Evolutionary conservation across 345 rosid species (phyloP).

Genomic region (Pelargonium nanum): DNA sequence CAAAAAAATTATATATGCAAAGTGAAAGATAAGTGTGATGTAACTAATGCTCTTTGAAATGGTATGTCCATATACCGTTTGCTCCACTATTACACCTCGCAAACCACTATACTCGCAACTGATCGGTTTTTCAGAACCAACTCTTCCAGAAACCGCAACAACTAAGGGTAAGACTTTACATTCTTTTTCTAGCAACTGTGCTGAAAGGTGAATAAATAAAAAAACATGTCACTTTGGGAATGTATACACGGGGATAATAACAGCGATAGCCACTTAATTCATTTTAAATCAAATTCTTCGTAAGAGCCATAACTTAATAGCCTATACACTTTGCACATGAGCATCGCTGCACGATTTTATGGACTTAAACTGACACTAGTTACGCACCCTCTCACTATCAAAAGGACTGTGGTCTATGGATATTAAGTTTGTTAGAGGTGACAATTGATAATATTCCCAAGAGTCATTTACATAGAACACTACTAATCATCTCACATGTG

Average conservation of each 20-base stretch:
- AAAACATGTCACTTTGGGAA: constrained; percentile 7
- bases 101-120: constrained; percentile 67
- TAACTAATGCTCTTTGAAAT: neutral
- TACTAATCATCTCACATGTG: neutral
- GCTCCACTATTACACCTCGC: constrained; percentile 71
- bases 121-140: constrained; percentile 81
- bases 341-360: too few relatives aligned
- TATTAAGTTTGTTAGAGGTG: neutral
- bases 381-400: too few relatives aligned
- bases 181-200: constrained; percentile 66
- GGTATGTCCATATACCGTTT: constrained; percentile 40
- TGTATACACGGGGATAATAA: too few relatives aligned
- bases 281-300: too few relatives aligned
- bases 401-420: neutral
- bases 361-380: too few relatives aligned
- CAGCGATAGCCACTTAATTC: too few relatives aligned
- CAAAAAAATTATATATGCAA: constrained; percentile 1
- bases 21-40: neutral
- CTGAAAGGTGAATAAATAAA: constrained; percentile 30
- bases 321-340: too few relatives aligned
- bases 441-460: neutral
- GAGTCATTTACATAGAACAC: neutral
- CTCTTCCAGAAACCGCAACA: constrained; percentile 66
- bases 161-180: constrained; percentile 59
- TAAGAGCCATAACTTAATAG: too few relatives aligned